Conservation (phyloP, 495 filamentous ascomycete genomes). For the Penicillium parvum region DNA sequence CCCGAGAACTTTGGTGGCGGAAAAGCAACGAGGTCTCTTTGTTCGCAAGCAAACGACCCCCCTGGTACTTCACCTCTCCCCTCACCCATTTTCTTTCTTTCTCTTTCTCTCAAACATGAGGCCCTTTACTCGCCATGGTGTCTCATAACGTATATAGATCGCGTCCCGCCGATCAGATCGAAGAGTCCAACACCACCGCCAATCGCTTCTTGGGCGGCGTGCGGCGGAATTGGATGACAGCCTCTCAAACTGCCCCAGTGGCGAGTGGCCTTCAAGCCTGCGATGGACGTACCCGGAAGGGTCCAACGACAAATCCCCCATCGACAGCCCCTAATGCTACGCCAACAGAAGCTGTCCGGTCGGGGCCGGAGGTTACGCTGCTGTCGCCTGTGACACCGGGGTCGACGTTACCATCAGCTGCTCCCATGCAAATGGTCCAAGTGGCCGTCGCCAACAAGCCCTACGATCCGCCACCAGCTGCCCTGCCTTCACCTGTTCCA, state of each 20-base stretch:
- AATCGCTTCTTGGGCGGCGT: conserved; percentile 60
- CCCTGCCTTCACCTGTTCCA: conserved; percentile 17
- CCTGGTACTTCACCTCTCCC: background rate
- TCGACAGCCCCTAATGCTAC: too few relatives aligned
- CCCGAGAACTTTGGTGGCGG: too few relatives aligned
- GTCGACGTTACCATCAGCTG: conserved; percentile 4
- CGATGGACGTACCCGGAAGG: too few relatives aligned
- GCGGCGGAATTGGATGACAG: conserved; percentile 64
- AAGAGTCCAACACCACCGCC: conserved; percentile 65
- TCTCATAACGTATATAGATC: conserved; percentile 4
- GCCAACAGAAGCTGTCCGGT: too few relatives aligned
- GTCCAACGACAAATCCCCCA: too few relatives aligned
- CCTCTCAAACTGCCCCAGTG: too few relatives aligned
- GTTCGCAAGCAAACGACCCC: too few relatives aligned
- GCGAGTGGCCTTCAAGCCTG: too few relatives aligned
- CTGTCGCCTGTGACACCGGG: conserved; percentile 28
- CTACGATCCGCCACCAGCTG: conserved; percentile 2
- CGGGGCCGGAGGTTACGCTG: conserved; percentile 3
- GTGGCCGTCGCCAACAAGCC: background rate
- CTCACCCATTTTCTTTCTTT: background rate
- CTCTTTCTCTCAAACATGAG: background rate
- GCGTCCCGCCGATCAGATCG: conserved; percentile 29
- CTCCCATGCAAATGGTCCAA: background rate
- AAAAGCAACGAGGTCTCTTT: too few relatives aligned
- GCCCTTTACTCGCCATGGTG: background rate